Evolutionary conservation across 176 grass and related monocot species (phyloP).

Genomic region (Bromus sterilis): DNA sequence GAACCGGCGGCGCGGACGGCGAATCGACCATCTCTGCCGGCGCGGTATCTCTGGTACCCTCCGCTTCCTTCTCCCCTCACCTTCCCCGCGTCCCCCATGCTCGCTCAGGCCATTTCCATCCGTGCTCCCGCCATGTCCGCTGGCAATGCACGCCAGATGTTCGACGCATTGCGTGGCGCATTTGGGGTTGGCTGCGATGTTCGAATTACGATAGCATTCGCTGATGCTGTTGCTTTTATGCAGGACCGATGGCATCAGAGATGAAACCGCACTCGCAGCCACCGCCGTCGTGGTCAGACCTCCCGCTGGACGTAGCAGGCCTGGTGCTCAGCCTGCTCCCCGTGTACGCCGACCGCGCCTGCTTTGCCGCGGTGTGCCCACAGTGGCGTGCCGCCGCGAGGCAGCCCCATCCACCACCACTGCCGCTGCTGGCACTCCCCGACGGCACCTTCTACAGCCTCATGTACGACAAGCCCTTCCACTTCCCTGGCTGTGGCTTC

Average conservation of each 20-base stretch:
- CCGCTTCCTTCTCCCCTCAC: background rate
- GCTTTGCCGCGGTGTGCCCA: background rate
- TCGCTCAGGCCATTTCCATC: background rate
- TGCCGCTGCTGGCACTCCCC: background rate
- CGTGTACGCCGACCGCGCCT: background rate
- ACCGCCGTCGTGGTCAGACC: background rate
- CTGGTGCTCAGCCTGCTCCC: background rate
- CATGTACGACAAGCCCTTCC: background rate
- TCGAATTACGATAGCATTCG: too few relatives aligned
- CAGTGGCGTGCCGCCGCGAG: background rate
- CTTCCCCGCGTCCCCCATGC: background rate
- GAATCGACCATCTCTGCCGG: background rate
- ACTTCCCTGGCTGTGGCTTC: conserved; percentile 1
- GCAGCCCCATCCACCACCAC: background rate
- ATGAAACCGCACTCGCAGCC: background rate
- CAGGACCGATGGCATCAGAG: background rate
- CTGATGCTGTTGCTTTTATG: background rate
- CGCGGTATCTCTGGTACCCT: background rate
- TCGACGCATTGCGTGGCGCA: background rate
- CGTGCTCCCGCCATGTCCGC: background rate
- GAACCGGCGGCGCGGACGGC: background rate
- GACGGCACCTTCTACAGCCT: background rate
- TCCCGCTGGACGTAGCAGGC: background rate
- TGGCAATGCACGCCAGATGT: background rate
- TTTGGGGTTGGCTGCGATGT: too few relatives aligned